Evolutionary conservation across 441 rosid genomes (phyloP), one percentile per base, ranked within the genome.

Genomic region (Populus trichocarpa): DNA sequence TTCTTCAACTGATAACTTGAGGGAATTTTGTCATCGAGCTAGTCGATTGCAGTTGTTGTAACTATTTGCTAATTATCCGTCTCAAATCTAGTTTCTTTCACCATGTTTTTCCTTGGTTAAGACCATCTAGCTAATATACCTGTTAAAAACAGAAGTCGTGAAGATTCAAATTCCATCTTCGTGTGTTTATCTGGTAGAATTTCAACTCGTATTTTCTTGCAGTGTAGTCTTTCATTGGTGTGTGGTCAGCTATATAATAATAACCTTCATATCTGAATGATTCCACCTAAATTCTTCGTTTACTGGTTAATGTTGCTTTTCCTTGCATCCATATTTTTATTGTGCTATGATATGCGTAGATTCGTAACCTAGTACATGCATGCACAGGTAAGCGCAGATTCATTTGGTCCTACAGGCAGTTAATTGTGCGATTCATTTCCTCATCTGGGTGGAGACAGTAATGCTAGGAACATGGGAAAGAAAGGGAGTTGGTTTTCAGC

Each of bases 401-500:
- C 33, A 32, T 64, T 73, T 70, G 75, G 75, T 70, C 28, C 72
- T 76, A 82, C 81, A 67, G 71, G 63, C 23, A 9, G 18, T 71
- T 76, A 57, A 78, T 36, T 73, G 64, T 67, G 53, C 26, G 26
- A 68, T 38, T 73, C 40, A 50, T 46, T 71, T 83, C 40, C 6
- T 11, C 46, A 75, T 77, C 59, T 82, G 87, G 90, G 86, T 85
- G 71, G 78, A 72, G 75, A 85, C 67, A 81, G 92, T 88, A 85
- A 89, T 92, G 92, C 90, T 89, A 25, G 86, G 77, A 84, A 83
- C 73, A 95, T 95, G 99, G 95, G 97, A 79, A 95, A 93, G 94
- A 91, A 89, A 85, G 95, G 96, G 73, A 89, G 93, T 80, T 95
- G 97, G 99, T 88, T 93, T 89, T 88, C 97, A 74, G 94, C 96